Evolutionary conservation across 192 early-diverging fungal genomes (phyloP).

Genomic region (Chytriomyces sp.): DNA sequence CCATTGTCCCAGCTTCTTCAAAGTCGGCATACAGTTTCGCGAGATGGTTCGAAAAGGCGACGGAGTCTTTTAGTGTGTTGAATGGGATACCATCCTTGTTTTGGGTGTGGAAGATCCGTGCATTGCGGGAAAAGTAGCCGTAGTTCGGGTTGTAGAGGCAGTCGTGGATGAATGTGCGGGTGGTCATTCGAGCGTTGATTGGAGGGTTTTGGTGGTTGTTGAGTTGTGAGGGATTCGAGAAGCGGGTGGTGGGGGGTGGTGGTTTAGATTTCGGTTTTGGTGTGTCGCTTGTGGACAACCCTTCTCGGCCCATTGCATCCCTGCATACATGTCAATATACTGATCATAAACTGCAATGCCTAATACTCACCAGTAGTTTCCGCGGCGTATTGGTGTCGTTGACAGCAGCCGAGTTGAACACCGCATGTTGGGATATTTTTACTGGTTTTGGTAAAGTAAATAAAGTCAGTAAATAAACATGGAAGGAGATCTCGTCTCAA

Average conservation of each 20-base stretch:
- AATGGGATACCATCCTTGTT: constrained; percentile 49
- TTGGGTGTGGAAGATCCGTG: constrained; percentile 40
- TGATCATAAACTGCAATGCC: neutral
- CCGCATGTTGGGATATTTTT: neutral
- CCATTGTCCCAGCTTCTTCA: constrained; percentile 40
- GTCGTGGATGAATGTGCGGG: constrained; percentile 80
- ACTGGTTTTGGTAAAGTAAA: too few relatives aligned
- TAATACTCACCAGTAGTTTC: constrained; percentile 8
- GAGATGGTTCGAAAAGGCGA: constrained; percentile 80
- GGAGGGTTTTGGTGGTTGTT: neutral
- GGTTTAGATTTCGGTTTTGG: neutral
- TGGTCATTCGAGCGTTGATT: constrained; percentile 10
- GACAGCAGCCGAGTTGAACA: neutral
- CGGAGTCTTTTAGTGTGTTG: constrained; percentile 73
- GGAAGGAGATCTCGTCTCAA: too few relatives aligned
- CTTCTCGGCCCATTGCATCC: neutral
- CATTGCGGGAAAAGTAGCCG: constrained; percentile 97
- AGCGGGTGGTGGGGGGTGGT: neutral
- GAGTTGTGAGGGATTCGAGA: neutral
- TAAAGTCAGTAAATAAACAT: too few relatives aligned
- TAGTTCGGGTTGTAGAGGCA: constrained; percentile 95
- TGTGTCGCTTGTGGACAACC: neutral
- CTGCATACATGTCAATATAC: neutral
- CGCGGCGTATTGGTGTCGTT: neutral
- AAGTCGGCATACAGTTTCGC: constrained; percentile 69